Conservation (phyloP, 176 grass and related monocot species). For the Eragrostis curvula region DNA sequence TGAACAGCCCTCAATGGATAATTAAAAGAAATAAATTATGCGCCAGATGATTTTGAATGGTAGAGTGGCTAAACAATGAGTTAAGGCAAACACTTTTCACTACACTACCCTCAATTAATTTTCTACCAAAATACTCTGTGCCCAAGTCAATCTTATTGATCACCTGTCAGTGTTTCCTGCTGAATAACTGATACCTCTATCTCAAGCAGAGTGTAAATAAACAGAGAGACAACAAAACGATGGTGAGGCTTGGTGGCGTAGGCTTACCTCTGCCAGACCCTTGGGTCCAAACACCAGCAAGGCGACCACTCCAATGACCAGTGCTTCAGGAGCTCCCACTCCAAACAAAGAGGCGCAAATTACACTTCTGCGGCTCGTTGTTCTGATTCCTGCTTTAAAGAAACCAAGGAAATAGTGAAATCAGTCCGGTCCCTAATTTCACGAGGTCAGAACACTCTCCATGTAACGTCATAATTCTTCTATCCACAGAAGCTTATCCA, state of each 20-base stretch:
- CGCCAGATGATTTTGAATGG: not conserved
- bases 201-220: not conserved
- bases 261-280: conserved; percentile 90
- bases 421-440: not conserved
- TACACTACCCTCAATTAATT: not conserved
- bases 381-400: conserved; percentile 56
- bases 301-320: conserved; percentile 97
- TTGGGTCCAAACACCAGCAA: conserved; percentile 94
- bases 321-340: conserved; percentile 88
- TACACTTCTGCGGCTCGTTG: conserved; percentile 43
- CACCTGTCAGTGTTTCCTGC: not conserved
- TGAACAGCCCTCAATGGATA: no score
- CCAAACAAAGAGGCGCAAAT: conserved; percentile 92
- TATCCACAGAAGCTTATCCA: no score
- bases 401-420: not conserved
- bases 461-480: no score
- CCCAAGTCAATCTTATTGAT: not conserved
- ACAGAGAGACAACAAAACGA: not conserved
- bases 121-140: no score
- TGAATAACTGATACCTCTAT: not conserved
- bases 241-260: not conserved
- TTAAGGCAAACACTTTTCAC: not conserved
- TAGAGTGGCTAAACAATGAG: not conserved
- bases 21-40: not conserved
- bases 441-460: not conserved